Evolutionary conservation across 257 asterid genomes (phyloP).

Genomic region (Rauvolfia tetraphylla): DNA sequence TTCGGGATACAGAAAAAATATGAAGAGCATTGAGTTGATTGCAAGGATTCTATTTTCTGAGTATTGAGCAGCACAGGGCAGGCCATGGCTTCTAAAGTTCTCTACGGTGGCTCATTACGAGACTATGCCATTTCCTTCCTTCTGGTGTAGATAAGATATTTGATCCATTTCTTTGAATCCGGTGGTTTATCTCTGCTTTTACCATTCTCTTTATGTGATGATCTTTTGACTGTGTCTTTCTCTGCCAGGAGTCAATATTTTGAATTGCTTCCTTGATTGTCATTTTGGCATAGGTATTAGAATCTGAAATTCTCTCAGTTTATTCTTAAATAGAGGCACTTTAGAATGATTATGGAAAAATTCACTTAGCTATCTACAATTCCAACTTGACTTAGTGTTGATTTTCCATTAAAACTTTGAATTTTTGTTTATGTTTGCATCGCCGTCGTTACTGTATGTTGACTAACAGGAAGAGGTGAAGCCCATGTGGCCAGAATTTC

Average conservation of each 20-base stretch:
- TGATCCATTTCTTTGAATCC: not conserved
- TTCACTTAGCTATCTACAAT: not conserved
- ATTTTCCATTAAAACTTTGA: not conserved
- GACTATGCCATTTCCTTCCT: not conserved
- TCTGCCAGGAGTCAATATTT: not conserved
- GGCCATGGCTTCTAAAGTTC: not conserved
- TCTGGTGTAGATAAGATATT: not conserved
- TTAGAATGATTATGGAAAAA: not conserved
- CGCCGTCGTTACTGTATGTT: not conserved
- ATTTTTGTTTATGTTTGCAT: not conserved
- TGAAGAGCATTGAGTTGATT: not conserved
- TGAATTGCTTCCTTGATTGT: not conserved
- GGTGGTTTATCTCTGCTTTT: not conserved
- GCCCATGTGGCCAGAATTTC: not conserved
- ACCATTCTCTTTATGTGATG: not conserved
- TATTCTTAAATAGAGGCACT: not conserved
- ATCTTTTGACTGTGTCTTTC: not conserved
- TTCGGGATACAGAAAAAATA: not conserved
- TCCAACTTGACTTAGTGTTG: not conserved
- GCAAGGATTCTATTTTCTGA: not conserved
- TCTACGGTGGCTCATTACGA: not conserved
- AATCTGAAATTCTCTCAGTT: not conserved
- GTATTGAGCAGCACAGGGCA: not conserved
- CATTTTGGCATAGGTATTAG: not conserved
- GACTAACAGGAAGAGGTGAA: not conserved